These are phyloP conservation scores for Arthrobotrys sinensis DNA, from an alignment of 2,329 filamentous ascomycete species.

Conservation along the genomic window DNA sequence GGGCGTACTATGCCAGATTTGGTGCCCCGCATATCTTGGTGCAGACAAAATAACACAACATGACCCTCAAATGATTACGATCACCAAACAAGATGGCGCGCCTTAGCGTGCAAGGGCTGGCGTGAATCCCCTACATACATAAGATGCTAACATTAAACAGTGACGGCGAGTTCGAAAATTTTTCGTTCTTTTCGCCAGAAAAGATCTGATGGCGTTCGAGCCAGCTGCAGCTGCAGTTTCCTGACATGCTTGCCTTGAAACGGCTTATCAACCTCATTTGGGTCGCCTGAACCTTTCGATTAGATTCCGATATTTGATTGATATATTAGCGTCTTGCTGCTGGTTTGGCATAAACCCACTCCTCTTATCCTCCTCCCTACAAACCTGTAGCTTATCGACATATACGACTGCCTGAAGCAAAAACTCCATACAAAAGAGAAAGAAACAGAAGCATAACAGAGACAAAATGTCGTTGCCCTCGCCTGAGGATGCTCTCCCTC, in stretches of 20 bases:
- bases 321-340: constrained; percentile 28
- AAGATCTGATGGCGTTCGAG: constrained; percentile 28
- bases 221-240: constrained; percentile 18
- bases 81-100: constrained; percentile 24
- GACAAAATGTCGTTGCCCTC: background rate
- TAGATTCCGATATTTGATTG: background rate
- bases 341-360: background rate
- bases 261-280: constrained; percentile 25
- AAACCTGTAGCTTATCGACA: background rate
- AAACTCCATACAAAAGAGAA: background rate
- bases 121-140: constrained; percentile 33
- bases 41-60: constrained; percentile 24
- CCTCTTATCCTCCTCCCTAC: constrained; percentile 7
- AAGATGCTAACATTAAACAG: constrained; percentile 18
- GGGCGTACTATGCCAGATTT: constrained; percentile 28
- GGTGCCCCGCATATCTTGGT: constrained; percentile 18
- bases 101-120: constrained; percentile 20
- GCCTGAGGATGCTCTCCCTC: background rate
- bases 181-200: constrained; percentile 30
- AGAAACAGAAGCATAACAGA: constrained; percentile 10
- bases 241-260: constrained; percentile 19
- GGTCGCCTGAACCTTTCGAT: background rate
- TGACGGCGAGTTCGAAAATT: constrained; percentile 7
- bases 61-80: constrained; percentile 5
- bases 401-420: background rate